Conservation (phyloP, 1,139 yeast species). For the Blastobotrys illinoisensis region DNA sequence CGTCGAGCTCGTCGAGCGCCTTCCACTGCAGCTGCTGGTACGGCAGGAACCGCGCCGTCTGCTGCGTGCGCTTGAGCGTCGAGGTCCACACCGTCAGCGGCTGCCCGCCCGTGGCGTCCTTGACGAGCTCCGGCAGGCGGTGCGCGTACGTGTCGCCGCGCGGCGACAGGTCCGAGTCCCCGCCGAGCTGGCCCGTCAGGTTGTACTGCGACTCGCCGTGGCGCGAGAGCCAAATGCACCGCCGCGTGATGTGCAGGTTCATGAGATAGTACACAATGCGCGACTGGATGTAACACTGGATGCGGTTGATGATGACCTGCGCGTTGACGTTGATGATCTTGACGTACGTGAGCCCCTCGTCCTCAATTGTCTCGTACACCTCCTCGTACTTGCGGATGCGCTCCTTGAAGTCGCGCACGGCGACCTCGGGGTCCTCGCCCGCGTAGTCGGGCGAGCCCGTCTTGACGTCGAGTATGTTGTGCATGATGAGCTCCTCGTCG, state of each 20-base stretch:
- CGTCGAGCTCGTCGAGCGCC: constrained; percentile 94
- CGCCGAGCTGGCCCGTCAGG: constrained; percentile 91
- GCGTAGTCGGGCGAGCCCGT: constrained; percentile 82
- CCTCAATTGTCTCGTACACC: constrained; percentile 62
- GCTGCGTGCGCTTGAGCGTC: constrained; percentile 85
- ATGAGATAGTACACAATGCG: constrained; percentile 92
- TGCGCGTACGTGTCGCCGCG: constrained; percentile 84
- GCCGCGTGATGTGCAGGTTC: constrained; percentile 89
- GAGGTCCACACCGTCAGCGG: constrained; percentile 95
- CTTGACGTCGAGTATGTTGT: constrained; percentile 79
- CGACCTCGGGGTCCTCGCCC: constrained; percentile 66
- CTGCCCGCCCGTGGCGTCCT: constrained; percentile 67
- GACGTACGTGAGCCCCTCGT: constrained; percentile 70
- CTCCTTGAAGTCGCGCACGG: constrained; percentile 63
- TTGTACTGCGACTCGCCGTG: constrained; percentile 95
- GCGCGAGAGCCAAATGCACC: constrained; percentile 87
- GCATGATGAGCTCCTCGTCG: constrained; percentile 68
- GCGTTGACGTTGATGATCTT: constrained; percentile 82
- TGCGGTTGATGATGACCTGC: constrained; percentile 80
- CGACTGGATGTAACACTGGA: constrained; percentile 83
- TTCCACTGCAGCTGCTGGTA: constrained; percentile 89
- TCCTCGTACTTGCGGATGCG: constrained; percentile 70
- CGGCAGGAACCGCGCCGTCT: constrained; percentile 80
- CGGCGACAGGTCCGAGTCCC: constrained; percentile 82
- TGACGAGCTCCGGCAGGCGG: constrained; percentile 73